Evolutionary conservation across 495 filamentous ascomycete species (phyloP), one percentile per base, ranked within the genome.

Genomic region (Thermochaetoides thermophila): DNA sequence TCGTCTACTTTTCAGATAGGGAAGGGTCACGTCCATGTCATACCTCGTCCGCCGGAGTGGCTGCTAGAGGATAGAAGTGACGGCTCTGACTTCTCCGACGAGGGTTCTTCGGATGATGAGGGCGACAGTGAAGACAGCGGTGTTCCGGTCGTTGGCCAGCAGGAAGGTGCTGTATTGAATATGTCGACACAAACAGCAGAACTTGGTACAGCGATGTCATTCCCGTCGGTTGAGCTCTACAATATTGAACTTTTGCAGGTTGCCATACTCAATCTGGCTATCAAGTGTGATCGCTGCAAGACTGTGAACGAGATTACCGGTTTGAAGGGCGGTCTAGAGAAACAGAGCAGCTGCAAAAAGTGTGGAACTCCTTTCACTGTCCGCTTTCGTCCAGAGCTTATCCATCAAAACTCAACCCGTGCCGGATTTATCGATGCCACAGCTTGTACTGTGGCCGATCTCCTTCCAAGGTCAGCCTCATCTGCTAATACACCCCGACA

Each of bases 231-330:
- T 31, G 81, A 87, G 39, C 72, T 93, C 3, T 69, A 87, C 41
- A 72, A 77, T 28, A 77, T 93, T 35, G 83, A 93, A 46, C 57
- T 93, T 2, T 63, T 94, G 21, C 77, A 92, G 40, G 52, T 92
- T 3, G 52, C 66, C 0, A 60, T 68, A 9, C 60, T 91, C n/a
- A 75, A 65, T 26, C 61, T 91, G 35, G 78, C 68, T 1, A 56
- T 89, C 32, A 87, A 86, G 48, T 95, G 86, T 55, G 74, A 77
- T 20, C 71, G 84, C 24, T 95, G 85, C 63, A 89, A 83, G 52
- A 78, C 78, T 24, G 48, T 65, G 2, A 73, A 73, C 50, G 84
- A 92, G 38, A 56, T 86, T 13, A 70, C 68, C 25, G 74, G 73
- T 18, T 59, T 95, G 9, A 71, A 67, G 12, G 47, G 56, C 32